phyloP scores from a whole-genome alignment of 2,329 filamentous ascomycete species.

The Pyrenochaeta sp. region DNA sequence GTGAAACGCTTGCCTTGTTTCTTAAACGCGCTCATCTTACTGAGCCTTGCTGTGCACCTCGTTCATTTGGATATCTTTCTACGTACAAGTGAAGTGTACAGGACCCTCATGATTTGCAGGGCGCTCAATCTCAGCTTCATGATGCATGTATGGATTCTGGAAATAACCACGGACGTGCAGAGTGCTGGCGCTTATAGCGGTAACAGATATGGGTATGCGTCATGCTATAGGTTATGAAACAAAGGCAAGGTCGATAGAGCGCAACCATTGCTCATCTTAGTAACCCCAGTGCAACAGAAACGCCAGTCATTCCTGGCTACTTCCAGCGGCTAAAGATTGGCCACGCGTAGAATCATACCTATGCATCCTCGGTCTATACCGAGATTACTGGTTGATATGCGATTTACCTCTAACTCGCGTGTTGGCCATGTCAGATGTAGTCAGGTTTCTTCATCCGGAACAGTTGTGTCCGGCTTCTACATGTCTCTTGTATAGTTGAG shows the following conservation, averaged over 20 bases:
- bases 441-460: conserved; percentile 5
- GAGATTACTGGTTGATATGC: background rate
- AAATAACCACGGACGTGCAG: too few species aligned
- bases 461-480: background rate
- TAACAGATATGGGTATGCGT: background rate
- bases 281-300: conserved; percentile 1
- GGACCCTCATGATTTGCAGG: too few species aligned
- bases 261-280: background rate
- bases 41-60: too few species aligned
- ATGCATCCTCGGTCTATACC: background rate
- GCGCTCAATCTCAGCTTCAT: too few species aligned
- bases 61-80: too few species aligned
- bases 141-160: too few species aligned
- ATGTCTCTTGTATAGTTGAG: background rate
- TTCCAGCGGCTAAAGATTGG: conserved; percentile 4
- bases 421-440: background rate
- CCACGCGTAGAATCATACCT: background rate
- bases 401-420: conserved; percentile 4
- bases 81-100: too few species aligned
- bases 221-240: conserved; percentile 3
- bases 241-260: background rate
- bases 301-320: background rate
- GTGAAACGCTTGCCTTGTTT: too few species aligned
- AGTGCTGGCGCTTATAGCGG: background rate
- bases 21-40: too few species aligned